Evolutionary conservation across 257 asterid species (phyloP).

Genomic region (Solanum pinnatisectum): DNA sequence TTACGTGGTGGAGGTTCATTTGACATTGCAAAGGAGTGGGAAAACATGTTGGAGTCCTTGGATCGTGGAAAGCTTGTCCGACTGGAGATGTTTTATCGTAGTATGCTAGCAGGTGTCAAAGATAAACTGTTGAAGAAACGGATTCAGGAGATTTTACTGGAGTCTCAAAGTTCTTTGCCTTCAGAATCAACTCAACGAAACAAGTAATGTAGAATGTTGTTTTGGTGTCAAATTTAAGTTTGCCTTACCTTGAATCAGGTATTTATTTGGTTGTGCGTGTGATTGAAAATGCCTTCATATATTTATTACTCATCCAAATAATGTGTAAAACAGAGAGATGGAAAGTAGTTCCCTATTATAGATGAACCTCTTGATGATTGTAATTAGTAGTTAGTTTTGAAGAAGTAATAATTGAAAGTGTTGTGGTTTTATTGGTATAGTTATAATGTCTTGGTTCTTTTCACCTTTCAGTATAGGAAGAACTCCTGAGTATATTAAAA

Average conservation of each 20-base stretch:
- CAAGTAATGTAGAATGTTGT: neutral
- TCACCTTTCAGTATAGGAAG: neutral
- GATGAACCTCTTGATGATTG: neutral
- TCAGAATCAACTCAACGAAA: neutral
- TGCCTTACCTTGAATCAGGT: neutral
- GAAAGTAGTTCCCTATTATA: neutral
- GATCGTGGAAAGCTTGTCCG: slow-evolving; percentile 52
- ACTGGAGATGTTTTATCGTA: slow-evolving; percentile 60
- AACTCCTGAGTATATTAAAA: neutral
- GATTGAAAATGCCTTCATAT: neutral
- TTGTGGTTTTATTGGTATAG: neutral
- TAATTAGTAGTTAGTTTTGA: neutral
- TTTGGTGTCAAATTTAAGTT: neutral
- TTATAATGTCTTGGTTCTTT: neutral
- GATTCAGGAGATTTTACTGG: slow-evolving; percentile 56
- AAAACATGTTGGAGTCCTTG: slow-evolving; percentile 63
- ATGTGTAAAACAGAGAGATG: neutral
- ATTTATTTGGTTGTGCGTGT: neutral
- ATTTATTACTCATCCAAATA: neutral
- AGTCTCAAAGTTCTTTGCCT: slow-evolving; percentile 30
- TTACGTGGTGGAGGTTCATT: slow-evolving; percentile 30
- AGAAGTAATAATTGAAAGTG: neutral
- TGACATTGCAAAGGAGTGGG: slow-evolving; percentile 78
- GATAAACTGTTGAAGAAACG: slow-evolving; percentile 69
- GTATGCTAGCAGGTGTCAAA: slow-evolving; percentile 72